Base-by-base conservation (phyloP, 768 basidiomycete genomes). In the Boletus bicolor region DNA sequence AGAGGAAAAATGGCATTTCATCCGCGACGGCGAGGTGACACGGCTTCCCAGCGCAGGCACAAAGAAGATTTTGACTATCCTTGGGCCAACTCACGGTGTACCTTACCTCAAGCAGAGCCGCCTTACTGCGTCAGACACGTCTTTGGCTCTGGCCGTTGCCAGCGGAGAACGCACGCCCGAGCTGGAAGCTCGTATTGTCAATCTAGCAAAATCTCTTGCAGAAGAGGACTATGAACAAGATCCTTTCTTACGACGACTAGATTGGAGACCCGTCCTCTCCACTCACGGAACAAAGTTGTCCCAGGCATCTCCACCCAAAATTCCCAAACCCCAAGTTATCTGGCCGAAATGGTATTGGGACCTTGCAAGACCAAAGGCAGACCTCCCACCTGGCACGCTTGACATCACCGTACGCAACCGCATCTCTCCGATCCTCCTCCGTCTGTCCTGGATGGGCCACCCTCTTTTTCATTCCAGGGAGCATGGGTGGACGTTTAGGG, bases 311-410 rank as follows among this genome's bases (percentile, higher is more conserved):
- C 21, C 50, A 19, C 53, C 64, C 21, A 56, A 75, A 65, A 37
- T 50, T 45, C 48, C 64, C 1, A 77, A 75, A 60, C 73, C 75
- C 4, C 78, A 78, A 11, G 79, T 85, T 0, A 52, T 77, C n/a
- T 98, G 95, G 93, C 96, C 95, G 1, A 90, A 91, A 68, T 98
- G 97, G 97, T 99, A 91, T 67, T 93, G 88, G 90, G 94, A 98
- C 26, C 81, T 92, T 4, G 77, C 87, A 3, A 85, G 78, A 63
- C 91, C 87, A 4, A 87, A 82, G 73, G 86, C 85, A 67, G 84
- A 76, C 54, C 65, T 76, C 53, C 76, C 81, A 6, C 85, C 84
- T 1, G 93, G 87, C 21, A 82, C 85, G 2, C 79, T 97, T 30
- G 93, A 98, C 65, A 75, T 98, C 59, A 93, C 93, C 7, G 83